Percentiles rank a stretch among this genome's conserved stretches.
Evolutionary conservation across 371 early-diverging fungal genomes (phyloP).

Genomic region (Mucor sp.): DNA sequence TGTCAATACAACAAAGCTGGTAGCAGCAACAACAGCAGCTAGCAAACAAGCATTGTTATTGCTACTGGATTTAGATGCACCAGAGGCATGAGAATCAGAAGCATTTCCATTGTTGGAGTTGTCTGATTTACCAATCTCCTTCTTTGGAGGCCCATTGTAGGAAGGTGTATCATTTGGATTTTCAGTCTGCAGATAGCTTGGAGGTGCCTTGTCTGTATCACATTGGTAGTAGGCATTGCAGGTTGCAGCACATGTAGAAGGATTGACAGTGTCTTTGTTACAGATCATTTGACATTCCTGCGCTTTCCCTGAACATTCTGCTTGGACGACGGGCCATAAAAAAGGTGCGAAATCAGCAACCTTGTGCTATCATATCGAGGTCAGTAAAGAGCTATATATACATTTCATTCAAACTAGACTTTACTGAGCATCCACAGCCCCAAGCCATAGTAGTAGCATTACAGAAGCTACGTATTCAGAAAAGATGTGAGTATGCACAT

Average conservation of each 20-base stretch:
- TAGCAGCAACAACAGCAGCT: not conserved
- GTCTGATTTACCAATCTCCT: not conserved
- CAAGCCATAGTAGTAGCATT: conserved; percentile 45
- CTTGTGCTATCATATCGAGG: conserved; percentile 10
- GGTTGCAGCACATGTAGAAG: conserved; percentile 22
- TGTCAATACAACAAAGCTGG: not conserved
- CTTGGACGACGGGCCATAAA: conserved; percentile 32
- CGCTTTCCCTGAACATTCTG: conserved; percentile 34
- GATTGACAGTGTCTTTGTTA: conserved; percentile 10
- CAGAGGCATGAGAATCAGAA: not conserved
- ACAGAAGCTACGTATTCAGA: conserved; percentile 19
- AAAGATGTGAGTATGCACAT: not conserved
- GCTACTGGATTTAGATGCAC: not conserved
- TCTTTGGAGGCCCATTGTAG: conserved; percentile 22
- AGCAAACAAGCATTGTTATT: not conserved
- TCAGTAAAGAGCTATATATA: not conserved
- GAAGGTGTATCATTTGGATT: conserved; percentile 21
- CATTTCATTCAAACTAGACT: conserved; percentile 1
- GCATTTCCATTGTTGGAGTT: not conserved
- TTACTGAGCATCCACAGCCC: conserved; percentile 41
- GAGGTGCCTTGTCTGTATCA: conserved; percentile 28
- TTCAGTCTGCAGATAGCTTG: conserved; percentile 28
- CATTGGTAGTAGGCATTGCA: conserved; percentile 31
- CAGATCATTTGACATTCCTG: conserved; percentile 32
- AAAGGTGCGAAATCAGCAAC: conserved; percentile 20